Evolutionary conservation across 192 early-diverging fungal species (phyloP), one percentile per base, ranked within the genome.

Genomic region (Kappamyces sp.): DNA sequence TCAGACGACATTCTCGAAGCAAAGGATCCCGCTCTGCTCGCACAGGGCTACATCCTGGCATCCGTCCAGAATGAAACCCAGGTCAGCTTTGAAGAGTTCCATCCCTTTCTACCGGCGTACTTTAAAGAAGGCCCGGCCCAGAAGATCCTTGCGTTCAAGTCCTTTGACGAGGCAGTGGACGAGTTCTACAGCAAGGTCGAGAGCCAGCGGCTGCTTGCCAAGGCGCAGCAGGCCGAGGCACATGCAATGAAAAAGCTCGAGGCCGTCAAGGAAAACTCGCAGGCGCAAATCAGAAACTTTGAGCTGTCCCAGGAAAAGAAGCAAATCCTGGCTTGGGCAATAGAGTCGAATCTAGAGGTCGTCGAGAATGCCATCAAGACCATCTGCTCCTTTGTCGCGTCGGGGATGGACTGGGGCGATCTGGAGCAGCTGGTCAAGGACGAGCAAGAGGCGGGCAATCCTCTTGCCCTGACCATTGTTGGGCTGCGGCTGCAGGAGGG

Each of bases 361-460:
- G 92, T 95, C 1, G 96, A 97, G 55, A 84, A 87, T 43, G 85
- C 92, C 0, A 89, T 99, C 51, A 69, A 80, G 60, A 87, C 94
- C 44, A 86, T 95, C 60, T 82, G 93, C 36, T 83, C 85, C 64
- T 93, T 90, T 34, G 83, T 97, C 4, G 90, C 90, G 4, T 82
- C 83, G 31, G 90, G 92, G 3, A 94, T 97, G 87, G 94, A 97
- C 68, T 99, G 97, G 97, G 76, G 78, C 57, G 97, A 99, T 68
- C 74, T 99, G 3, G 88, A 86, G 49, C 87, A 93, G 55, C 71
- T 95, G 37, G 83, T 99, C 1, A 70, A 75, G 35, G 89, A 93
- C 37, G 92, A 97, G 64, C 79, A 81, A 66, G 82, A 73, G 15
- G 72, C 75, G 31, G 84, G 82, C 2, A 94, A 91, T 51, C 85